Evolutionary conservation across 2,329 filamentous ascomycete species (phyloP).

Genomic region (Colletotrichum spaethianum): DNA sequence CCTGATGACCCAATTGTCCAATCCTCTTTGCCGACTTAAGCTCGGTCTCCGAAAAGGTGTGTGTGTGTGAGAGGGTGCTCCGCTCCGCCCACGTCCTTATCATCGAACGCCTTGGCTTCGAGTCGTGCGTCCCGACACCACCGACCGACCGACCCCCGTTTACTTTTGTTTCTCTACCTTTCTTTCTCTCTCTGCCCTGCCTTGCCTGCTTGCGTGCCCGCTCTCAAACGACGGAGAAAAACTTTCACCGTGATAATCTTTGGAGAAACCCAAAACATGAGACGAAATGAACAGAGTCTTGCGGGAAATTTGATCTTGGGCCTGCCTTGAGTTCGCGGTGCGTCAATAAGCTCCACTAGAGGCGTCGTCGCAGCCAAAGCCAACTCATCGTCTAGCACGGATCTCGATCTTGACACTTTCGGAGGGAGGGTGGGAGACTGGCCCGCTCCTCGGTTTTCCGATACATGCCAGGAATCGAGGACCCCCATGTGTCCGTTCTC

Average conservation of each 20-base stretch:
- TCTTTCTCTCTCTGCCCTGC: too few relatives aligned
- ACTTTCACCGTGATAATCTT: neutral
- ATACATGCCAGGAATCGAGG: neutral
- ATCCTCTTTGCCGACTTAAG: neutral
- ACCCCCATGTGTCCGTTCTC: too few relatives aligned
- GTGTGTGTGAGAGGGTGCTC: neutral
- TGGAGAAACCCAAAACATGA: neutral
- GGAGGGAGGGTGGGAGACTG: neutral
- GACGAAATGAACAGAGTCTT: neutral
- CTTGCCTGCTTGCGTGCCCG: conserved; percentile 5
- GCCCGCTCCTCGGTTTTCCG: conserved; percentile 1
- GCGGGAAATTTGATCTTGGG: neutral
- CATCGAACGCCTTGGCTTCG: conserved; percentile 11
- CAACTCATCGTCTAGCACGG: neutral
- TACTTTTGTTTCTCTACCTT: neutral
- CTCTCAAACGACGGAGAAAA: conserved; percentile 3
- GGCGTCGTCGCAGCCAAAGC: neutral
- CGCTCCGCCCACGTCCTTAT: conserved; percentile 21
- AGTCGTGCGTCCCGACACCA: conserved; percentile 14
- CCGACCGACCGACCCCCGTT: neutral
- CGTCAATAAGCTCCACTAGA: neutral
- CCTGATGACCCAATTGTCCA: neutral
- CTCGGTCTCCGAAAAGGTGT: conserved; percentile 24
- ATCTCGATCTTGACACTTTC: conserved; percentile 11
- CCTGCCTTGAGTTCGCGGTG: neutral